A percentile compares a stretch with the other conserved stretches of the same genome.
Evolutionary conservation across 257 asterid species (phyloP).

Genomic region (Lycium barbarum): DNA sequence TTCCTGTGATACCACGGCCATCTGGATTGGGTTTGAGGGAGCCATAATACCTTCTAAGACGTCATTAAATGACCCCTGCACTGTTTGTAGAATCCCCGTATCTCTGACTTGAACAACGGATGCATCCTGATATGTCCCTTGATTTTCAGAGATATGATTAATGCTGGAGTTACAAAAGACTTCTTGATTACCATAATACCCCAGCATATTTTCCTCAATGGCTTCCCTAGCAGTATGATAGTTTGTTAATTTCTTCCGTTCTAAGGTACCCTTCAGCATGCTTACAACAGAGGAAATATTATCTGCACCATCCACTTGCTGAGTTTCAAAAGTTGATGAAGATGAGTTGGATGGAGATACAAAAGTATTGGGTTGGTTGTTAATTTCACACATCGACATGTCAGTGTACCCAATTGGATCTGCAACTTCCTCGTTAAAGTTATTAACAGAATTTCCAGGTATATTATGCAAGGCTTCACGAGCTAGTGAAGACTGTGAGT

Average conservation of each 20-base stretch:
- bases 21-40: conserved; percentile 51
- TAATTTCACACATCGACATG: conserved; percentile 33
- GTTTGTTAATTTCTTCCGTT: conserved; percentile 44
- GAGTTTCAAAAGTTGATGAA: conserved; percentile 64
- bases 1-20: conserved; percentile 60
- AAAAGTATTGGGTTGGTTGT: conserved; percentile 37
- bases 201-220: conserved; percentile 49
- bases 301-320: conserved; percentile 52
- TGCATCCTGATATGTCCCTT: conserved; percentile 48
- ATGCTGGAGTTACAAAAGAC: conserved; percentile 37
- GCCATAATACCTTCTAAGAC: conserved; percentile 54
- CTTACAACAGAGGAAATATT: conserved; percentile 81
- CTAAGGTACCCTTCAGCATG: conserved; percentile 89
- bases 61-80: conserved; percentile 53
- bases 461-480: conserved; percentile 57
- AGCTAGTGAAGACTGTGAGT: conserved; percentile 59
- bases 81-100: conserved; percentile 49
- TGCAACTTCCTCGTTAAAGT: conserved; percentile 40
- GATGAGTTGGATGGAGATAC: conserved; percentile 52
- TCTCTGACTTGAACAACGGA: conserved; percentile 51
- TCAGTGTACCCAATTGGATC: conserved; percentile 37
- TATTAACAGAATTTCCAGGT: conserved; percentile 45
- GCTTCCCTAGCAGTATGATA: conserved; percentile 41
- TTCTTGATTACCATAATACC: conserved; percentile 50
- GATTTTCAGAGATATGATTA: conserved; percentile 48